Percentiles rank a stretch among this genome's conserved stretches.
Conservation (phyloP, 1,139 yeast genomes). For the Debaryomyces sp. region DNA sequence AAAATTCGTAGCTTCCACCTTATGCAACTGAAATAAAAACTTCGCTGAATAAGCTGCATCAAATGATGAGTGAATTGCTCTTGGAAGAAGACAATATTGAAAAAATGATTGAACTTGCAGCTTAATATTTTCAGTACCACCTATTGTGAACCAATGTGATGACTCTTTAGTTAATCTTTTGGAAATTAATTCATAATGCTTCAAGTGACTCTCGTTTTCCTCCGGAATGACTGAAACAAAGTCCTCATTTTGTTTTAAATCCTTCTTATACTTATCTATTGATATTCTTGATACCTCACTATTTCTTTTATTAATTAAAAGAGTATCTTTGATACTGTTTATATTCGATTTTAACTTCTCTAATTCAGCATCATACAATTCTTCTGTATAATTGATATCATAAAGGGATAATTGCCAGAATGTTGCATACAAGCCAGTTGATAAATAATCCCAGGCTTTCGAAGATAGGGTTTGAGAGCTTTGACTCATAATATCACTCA, state of each 20-base stretch:
- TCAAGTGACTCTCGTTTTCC: conserved; percentile 34
- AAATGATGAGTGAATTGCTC: conserved; percentile 76
- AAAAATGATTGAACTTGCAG: conserved; percentile 44
- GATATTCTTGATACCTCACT: conserved; percentile 29
- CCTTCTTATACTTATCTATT: conserved; percentile 30
- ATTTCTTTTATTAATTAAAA: conserved; percentile 30
- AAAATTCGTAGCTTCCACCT: conserved; percentile 44
- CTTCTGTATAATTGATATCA: conserved; percentile 63
- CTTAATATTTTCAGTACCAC: conserved; percentile 21
- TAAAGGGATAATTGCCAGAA: conserved; percentile 82
- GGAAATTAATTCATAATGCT: conserved; percentile 20
- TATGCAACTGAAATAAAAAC: conserved; percentile 58
- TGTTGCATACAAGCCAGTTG: conserved; percentile 51
- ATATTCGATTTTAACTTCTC: conserved; percentile 38
- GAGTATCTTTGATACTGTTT: conserved; percentile 34
- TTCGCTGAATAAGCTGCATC: conserved; percentile 78
- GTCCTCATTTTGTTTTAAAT: conserved; percentile 29
- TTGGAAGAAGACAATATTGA: conserved; percentile 72
- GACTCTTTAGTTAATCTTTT: conserved; percentile 19
- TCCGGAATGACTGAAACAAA: conserved; percentile 27
- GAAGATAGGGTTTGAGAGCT: conserved; percentile 10
- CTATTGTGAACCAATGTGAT: conserved; percentile 27
- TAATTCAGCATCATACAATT: conserved; percentile 54
- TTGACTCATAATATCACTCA: conserved; percentile 17
- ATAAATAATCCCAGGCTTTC: conserved; percentile 36